These are phyloP conservation scores for Taphrina betulina DNA, from an alignment of 1,139 yeast genomes.

Conservation along the genomic window DNA sequence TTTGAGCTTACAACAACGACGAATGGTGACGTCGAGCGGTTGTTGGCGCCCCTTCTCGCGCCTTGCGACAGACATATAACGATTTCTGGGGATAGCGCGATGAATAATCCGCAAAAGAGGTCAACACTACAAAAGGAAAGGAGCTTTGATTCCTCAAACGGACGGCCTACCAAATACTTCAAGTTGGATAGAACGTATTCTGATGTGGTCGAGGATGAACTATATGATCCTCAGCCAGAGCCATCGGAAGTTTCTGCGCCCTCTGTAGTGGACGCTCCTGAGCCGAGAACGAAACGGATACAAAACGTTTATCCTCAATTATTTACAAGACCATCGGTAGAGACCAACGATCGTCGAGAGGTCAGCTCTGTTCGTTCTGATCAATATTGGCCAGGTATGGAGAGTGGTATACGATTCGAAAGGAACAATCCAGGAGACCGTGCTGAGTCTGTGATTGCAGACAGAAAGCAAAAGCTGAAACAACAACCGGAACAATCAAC, in stretches of 20 bases:
- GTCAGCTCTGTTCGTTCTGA: background rate
- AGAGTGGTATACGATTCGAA: constrained; percentile 22
- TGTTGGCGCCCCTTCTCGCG: too few species aligned
- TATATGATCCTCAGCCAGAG: constrained; percentile 37
- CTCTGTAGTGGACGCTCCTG: constrained; percentile 33
- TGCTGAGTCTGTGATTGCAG: constrained; percentile 22
- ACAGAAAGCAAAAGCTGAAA: constrained; percentile 19
- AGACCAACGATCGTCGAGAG: background rate
- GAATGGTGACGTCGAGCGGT: too few species aligned
- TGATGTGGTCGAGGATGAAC: constrained; percentile 41
- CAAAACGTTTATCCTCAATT: constrained; percentile 35
- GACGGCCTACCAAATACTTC: constrained; percentile 37
- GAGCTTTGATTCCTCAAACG: constrained; percentile 15
- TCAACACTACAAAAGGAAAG: constrained; percentile 11
- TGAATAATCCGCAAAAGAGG: too few species aligned
- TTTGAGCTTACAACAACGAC: too few species aligned
- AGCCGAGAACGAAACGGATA: constrained; percentile 27
- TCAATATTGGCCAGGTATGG: constrained; percentile 37
- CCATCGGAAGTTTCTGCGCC: constrained; percentile 35
- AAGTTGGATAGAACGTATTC: constrained; percentile 40
- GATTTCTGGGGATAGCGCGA: too few species aligned
- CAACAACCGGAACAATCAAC: constrained; percentile 34
- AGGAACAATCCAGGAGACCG: background rate
- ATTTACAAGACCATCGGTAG: constrained; percentile 31
- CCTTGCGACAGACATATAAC: too few species aligned